A percentile compares a stretch with the other conserved stretches of the same genome.
These are phyloP conservation scores for Agastache rugosa DNA, from an alignment of 257 asterid species.

Conservation along the genomic window DNA sequence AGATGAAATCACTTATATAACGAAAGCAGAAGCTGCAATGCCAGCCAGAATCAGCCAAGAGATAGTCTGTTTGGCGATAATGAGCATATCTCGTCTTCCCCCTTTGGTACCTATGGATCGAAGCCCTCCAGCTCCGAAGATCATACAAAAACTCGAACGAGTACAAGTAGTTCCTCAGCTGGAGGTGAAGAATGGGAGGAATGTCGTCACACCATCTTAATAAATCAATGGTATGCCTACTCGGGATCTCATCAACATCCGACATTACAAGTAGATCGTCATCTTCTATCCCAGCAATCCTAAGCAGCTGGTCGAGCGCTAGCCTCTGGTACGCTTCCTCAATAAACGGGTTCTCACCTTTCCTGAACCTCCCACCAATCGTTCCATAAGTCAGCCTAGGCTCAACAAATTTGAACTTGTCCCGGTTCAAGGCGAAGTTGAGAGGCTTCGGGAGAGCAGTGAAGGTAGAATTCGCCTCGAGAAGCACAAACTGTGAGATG, in stretches of 20 bases:
- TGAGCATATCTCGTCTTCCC: conserved; percentile 67
- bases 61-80: conserved; percentile 59
- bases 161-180: conserved; percentile 62
- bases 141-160: conserved; percentile 61
- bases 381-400: conserved; percentile 63
- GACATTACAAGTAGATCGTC: conserved; percentile 77
- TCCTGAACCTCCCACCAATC: conserved; percentile 60
- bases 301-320: conserved; percentile 63
- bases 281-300: conserved; percentile 63
- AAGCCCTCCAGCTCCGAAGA: conserved; percentile 71
- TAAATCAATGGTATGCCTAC: conserved; percentile 64
- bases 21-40: conserved; percentile 84
- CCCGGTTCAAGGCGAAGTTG: conserved; percentile 51
- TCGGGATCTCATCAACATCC: conserved; percentile 78
- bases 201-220: conserved; percentile 70
- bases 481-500: conserved; percentile 65
- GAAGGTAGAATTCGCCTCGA: conserved; percentile 72
- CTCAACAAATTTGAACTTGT: conserved; percentile 56
- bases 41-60: conserved; percentile 75
- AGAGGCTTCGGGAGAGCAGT: conserved; percentile 66
- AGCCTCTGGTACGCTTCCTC: conserved; percentile 74
- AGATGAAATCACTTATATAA: conserved; percentile 59
- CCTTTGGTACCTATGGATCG: conserved; percentile 57
- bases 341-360: conserved; percentile 67
- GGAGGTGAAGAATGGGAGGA: conserved; percentile 70